Evolutionary conservation across 495 filamentous ascomycete genomes (phyloP), one percentile per base, ranked within the genome.

Genomic region (Tuber aestivum): DNA sequence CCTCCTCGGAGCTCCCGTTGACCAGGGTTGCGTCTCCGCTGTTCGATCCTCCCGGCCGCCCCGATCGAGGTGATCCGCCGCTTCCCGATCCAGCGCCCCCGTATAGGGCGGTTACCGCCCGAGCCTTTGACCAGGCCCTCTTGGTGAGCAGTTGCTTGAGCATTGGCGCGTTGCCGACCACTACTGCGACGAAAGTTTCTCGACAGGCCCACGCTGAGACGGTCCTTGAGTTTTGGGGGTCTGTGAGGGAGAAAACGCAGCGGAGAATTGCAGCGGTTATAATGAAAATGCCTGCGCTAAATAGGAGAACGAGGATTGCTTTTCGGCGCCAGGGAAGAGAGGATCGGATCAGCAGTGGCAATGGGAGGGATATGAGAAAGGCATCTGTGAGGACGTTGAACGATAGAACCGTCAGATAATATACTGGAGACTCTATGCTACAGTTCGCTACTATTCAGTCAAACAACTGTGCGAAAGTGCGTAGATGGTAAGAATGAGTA

Each of bases 171-270:
- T 90, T 91, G 76, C 86, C 87, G 72, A 90, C 86, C 40, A 90
- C 80, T 41, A 90, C 86, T 3, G 87, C 88, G 71, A 90, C 87
- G 77, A 91, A 90, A 48, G 88, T 89, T 77, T 90, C 89, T 70
- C 89, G 88, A 76, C 88, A 87, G 71, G 89, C 88, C 89, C 89
- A 91, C 84, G 85, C 86, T 56, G 89, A 88, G 12, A 88, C 87
- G 86, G 41, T 50, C n/a, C 21, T 77, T 70, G 74, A 72, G 38
- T 77, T 79, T 41, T 70, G 69, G 35, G 73, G 42, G 45, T 68
- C 35, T 4, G 87, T 89, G 16, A 91, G 76, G 73, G 89, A 90
- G 21, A 85, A 87, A 0, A 89, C 86, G 72, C 88, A 88, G 73
- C 90, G 89, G 2, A 90, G 83, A 72, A 90, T 88, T 1, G 88